A percentile compares a stretch with the other conserved stretches of the same genome.
phyloP scores from a whole-genome alignment of 2,329 filamentous ascomycete species.

The Thielaviopsis punctulata region DNA sequence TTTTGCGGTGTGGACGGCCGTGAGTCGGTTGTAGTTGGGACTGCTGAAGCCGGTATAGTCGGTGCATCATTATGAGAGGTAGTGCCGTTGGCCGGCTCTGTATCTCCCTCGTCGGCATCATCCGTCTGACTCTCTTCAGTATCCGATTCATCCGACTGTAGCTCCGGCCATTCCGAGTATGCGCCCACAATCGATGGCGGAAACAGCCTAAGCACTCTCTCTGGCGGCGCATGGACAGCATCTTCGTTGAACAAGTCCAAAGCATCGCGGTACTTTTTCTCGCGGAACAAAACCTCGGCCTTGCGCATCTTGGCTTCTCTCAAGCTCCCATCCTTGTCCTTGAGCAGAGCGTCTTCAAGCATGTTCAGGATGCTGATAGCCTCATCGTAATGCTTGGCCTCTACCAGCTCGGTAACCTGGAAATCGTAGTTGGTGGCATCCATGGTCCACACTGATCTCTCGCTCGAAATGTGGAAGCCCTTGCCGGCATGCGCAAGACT shows the following conservation, averaged over 20 bases:
- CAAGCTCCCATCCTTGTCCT: slow-evolving; percentile 63
- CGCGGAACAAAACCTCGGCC: slow-evolving; percentile 66
- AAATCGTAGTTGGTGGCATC: slow-evolving; percentile 78
- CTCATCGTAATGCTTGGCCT: slow-evolving; percentile 63
- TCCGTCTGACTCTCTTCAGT: slow-evolving; percentile 16
- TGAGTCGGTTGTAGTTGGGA: background rate
- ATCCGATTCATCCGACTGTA: slow-evolving; percentile 29
- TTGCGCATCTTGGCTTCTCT: slow-evolving; percentile 84
- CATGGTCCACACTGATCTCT: slow-evolving; percentile 92
- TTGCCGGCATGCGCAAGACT: slow-evolving; percentile 94
- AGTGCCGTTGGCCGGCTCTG: background rate
- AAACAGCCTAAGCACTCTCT: slow-evolving; percentile 71
- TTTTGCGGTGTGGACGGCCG: slow-evolving; percentile 8
- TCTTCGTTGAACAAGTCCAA: slow-evolving; percentile 76
- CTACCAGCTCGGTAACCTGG: slow-evolving; percentile 69
- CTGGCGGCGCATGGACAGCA: slow-evolving; percentile 75
- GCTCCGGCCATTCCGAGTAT: slow-evolving; percentile 39
- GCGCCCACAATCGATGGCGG: slow-evolving; percentile 72
- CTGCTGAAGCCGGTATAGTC: background rate
- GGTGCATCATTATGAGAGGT: background rate
- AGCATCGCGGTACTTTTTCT: slow-evolving; percentile 67
- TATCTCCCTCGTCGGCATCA: slow-evolving; percentile 14
- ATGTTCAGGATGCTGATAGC: slow-evolving; percentile 77
- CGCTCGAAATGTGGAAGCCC: slow-evolving; percentile 84
- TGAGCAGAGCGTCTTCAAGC: slow-evolving; percentile 80